Base-by-base conservation (phyloP, 2,329 filamentous ascomycete genomes). In the Anthostomella pinea region DNA sequence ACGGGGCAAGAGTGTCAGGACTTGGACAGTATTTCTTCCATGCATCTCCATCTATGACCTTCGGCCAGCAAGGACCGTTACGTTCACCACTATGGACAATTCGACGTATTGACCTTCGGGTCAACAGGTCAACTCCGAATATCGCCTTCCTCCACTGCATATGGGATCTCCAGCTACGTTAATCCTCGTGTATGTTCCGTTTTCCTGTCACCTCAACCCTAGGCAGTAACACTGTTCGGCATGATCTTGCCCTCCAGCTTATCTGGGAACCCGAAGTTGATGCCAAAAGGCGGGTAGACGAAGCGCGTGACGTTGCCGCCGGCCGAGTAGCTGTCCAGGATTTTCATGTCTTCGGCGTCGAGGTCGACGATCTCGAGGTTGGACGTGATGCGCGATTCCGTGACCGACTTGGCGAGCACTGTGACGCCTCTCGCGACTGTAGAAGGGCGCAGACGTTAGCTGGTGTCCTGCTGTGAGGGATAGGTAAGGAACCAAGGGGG, bases 391-490 rank as follows among this genome's bases (percentile, higher is more conserved):
- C 83, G 75, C 30, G 72, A 70, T 10, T 75, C 73, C 6, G 75
- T 85, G 24, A 85, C 80, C 1, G 82, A 87, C 64, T 88, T 88
- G 53, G 85, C 76, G 18, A 89, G 71, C 13, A 88, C 85, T 6
- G 81, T 85, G 56, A 70, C 75, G 49, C 82, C 82, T 43, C 81
- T 75, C 35, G 79, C 74, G 30, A 87, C 83, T 85, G 33, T 2
- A 19, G 3, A 29, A 7, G 24, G 7, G n/a, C 6, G n/a, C 6
- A 11, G 5, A 24, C 3, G 13, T 34, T 27, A 26, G 25, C 25
- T 25, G 8, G 7, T n/a, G 6, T 36, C 19, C 10, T 19, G 10
- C 16, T 9, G 10, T n/a, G 16, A 42, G 8, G 4, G 7, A 11
- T 31, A 5, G 10, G 31, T 4, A 25, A 16, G 8, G 18, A 21